Percentiles rank a stretch among this genome's conserved stretches.
phyloP scores from a whole-genome alignment of 768 basidiomycete genomes.

The Pleurotus djamor region DNA sequence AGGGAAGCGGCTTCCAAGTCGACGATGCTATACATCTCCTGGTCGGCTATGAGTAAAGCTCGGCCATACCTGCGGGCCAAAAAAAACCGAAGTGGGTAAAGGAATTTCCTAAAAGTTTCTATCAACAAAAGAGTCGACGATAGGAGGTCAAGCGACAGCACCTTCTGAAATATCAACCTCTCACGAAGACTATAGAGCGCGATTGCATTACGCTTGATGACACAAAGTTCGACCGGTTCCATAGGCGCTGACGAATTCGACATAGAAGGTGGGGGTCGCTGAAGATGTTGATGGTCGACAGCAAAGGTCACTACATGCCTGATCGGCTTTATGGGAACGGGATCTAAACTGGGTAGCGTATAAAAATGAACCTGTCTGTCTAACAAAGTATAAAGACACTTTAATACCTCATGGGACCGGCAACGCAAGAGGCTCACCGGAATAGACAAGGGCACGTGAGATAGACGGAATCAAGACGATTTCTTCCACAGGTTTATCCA shows the following conservation, averaged over 20 bases:
- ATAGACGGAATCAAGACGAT: constrained; percentile 80
- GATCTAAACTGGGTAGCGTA: constrained; percentile 77
- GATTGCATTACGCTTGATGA: constrained; percentile 67
- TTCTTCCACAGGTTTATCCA: constrained; percentile 72
- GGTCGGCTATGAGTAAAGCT: constrained; percentile 74
- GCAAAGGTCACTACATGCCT: constrained; percentile 80
- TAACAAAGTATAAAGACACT: constrained; percentile 15
- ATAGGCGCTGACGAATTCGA: constrained; percentile 32
- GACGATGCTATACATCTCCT: constrained; percentile 71
- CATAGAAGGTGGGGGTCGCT: constrained; percentile 40
- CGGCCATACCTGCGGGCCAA: constrained; percentile 62
- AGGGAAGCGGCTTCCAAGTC: constrained; percentile 72
- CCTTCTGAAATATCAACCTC: constrained; percentile 60
- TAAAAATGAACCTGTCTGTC: constrained; percentile 77
- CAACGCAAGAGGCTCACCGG: constrained; percentile 46
- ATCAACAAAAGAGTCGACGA: background rate
- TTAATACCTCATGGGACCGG: background rate
- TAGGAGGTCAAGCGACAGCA: background rate
- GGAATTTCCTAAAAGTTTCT: constrained; percentile 62
- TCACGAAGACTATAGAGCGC: constrained; percentile 67
- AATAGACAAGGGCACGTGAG: constrained; percentile 70
- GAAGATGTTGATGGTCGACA: constrained; percentile 75
- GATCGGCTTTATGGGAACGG: constrained; percentile 74
- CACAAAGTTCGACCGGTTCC: constrained; percentile 67
- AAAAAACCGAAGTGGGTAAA: constrained; percentile 51